A percentile compares a stretch with the other conserved stretches of the same genome.
These are phyloP conservation scores for Fagopyrum homotropicum DNA, from an alignment of 148 eudicot genomes.

Conservation along the genomic window DNA sequence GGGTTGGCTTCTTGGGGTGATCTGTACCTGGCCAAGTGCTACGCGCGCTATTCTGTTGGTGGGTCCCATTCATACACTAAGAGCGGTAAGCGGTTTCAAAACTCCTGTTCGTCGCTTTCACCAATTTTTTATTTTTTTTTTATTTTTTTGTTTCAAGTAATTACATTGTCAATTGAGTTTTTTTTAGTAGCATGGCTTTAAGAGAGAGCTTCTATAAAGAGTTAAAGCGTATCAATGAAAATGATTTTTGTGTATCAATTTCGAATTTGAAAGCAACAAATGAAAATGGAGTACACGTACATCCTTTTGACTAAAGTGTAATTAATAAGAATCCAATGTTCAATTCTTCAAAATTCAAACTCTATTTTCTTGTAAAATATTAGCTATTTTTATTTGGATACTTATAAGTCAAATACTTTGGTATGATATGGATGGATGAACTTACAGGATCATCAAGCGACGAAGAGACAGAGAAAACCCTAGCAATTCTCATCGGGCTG, in stretches of 20 bases:
- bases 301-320: not conserved
- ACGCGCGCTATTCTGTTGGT: constrained; percentile 32
- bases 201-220: not conserved
- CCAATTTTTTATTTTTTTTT: not conserved
- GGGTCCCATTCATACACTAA: not conserved
- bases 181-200: not conserved
- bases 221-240: not conserved
- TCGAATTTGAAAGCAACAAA: not conserved
- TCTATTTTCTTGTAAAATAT: too few species aligned
- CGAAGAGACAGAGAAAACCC: constrained; percentile 37
- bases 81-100: not conserved
- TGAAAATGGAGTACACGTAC: not conserved
- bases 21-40: constrained; percentile 49
- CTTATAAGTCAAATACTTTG: too few species aligned
- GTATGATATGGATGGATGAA: too few species aligned
- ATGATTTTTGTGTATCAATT: not conserved
- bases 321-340: not conserved
- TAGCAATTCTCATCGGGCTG: constrained; percentile 52
- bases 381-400: too few species aligned
- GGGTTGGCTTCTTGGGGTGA: constrained; percentile 44
- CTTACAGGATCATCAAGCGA: not conserved
- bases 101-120: not conserved
- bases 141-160: not conserved
- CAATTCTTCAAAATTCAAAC: not conserved
- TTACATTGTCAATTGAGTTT: not conserved